These are phyloP conservation scores for Allodekkera sacchari DNA, from an alignment of 805 yeast genomes.

Conservation along the genomic window DNA sequence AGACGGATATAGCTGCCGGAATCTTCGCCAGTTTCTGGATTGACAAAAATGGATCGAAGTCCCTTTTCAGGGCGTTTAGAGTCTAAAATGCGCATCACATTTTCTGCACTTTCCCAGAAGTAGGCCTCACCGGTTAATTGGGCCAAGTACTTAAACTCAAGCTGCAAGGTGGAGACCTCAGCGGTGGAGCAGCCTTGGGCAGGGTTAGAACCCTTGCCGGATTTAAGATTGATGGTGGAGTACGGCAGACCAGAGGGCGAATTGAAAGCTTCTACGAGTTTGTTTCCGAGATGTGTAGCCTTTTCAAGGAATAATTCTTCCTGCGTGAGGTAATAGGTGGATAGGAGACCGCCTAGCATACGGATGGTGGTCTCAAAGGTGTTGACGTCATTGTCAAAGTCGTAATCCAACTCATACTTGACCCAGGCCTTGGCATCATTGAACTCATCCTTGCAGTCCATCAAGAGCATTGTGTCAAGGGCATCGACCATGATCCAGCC, in stretches of 20 bases:
- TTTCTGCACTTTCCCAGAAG: constrained; percentile 76
- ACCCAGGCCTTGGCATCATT: constrained; percentile 69
- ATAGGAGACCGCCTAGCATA: constrained; percentile 87
- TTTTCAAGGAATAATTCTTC: constrained; percentile 68
- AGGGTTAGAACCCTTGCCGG: constrained; percentile 51
- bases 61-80: constrained; percentile 60
- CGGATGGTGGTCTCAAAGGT: constrained; percentile 92
- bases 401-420: constrained; percentile 55
- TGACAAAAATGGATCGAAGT: constrained; percentile 71
- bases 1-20: constrained; percentile 60
- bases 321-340: constrained; percentile 65
- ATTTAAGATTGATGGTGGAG: constrained; percentile 63
- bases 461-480: constrained; percentile 70
- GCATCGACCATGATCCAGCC: constrained; percentile 94
- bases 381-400: constrained; percentile 66
- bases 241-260: constrained; percentile 66
- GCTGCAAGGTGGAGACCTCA: constrained; percentile 78
- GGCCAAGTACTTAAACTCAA: constrained; percentile 79
- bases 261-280: constrained; percentile 61
- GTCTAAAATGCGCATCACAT: constrained; percentile 64
- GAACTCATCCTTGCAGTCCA: constrained; percentile 62
- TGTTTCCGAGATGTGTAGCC: constrained; percentile 73
- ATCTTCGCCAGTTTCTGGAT: constrained; percentile 67
- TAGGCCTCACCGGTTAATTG: constrained; percentile 68
- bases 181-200: constrained; percentile 84